Conservation (phyloP, 208 protist species). For the Wallacemonas collosoma region DNA sequence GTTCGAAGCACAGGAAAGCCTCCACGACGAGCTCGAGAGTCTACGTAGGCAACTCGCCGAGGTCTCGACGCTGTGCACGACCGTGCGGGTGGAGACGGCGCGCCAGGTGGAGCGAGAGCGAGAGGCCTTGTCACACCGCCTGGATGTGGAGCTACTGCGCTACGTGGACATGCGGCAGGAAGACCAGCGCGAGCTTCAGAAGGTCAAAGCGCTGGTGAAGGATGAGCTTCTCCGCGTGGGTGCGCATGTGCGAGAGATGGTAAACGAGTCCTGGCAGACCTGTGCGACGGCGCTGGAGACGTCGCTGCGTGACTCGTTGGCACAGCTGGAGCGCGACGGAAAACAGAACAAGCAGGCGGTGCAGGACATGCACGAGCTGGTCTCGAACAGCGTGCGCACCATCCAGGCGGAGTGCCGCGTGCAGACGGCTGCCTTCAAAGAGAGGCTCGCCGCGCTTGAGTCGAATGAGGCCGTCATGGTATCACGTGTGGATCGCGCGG, state of each 20-base stretch:
- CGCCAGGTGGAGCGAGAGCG: conserved; percentile 68
- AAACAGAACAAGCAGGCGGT: conserved; percentile 35
- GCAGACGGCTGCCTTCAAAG: conserved; percentile 42
- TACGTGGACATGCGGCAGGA: conserved; percentile 70
- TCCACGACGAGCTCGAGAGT: conserved; percentile 65
- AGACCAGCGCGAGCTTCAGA: conserved; percentile 55
- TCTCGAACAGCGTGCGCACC: conserved; percentile 49
- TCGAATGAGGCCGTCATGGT: conserved; percentile 43
- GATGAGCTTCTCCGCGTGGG: conserved; percentile 36
- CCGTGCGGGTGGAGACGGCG: conserved; percentile 53
- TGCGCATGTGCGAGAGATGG: conserved; percentile 36
- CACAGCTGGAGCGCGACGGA: conserved; percentile 37
- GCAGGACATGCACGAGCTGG: conserved; percentile 43
- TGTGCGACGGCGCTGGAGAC: conserved; percentile 44
- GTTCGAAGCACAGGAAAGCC: conserved; percentile 49
- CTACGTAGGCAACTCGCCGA: conserved; percentile 51
- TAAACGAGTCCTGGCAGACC: conserved; percentile 56
- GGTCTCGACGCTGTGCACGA: conserved; percentile 45
- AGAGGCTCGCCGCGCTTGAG: conserved; percentile 76
- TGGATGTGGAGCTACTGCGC: conserved; percentile 72
- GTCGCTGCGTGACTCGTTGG: conserved; percentile 45
- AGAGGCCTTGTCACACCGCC: conserved; percentile 47
- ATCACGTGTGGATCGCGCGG: conserved; percentile 64
- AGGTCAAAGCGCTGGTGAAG: conserved; percentile 26
- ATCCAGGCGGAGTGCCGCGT: conserved; percentile 58